Conservation (phyloP, 257 asterid genomes). For the Pogostemon cablin region DNA sequence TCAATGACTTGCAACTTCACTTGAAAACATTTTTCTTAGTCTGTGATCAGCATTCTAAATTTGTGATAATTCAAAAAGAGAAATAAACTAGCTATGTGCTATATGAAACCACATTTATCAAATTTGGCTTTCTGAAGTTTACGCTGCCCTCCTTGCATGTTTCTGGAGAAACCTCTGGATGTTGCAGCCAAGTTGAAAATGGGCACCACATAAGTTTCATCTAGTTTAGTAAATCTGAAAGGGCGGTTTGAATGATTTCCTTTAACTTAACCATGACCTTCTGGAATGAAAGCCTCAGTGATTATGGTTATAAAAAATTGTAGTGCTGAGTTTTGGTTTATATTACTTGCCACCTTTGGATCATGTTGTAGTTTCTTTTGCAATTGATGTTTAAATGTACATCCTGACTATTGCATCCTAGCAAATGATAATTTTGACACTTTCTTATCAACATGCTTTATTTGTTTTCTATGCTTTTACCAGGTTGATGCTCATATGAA, state of each 20-base stretch:
- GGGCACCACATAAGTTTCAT: background rate
- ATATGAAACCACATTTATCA: background rate
- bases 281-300: slow-evolving; percentile 8
- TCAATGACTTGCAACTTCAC: too few species aligned
- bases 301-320: background rate
- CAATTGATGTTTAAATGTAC: background rate
- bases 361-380: background rate
- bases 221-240: slow-evolving; percentile 23
- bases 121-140: background rate
- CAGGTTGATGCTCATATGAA: slow-evolving; percentile 97
- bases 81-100: slow-evolving; percentile 6
- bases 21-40: slow-evolving; percentile 7
- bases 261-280: background rate
- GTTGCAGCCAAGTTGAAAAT: slow-evolving; percentile 10
- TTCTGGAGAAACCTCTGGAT: background rate
- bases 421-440: background rate
- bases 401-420: slow-evolving; percentile 5
- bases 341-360: slow-evolving; percentile 11
- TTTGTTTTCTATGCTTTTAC: slow-evolving; percentile 30
- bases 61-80: background rate
- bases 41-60: slow-evolving; percentile 1
- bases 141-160: background rate
- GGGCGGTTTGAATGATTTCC: background rate
- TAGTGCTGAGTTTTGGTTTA: slow-evolving; percentile 1
- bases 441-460: background rate